Evolutionary conservation across 441 rosid genomes (phyloP).

Genomic region (Melastoma candidum): DNA sequence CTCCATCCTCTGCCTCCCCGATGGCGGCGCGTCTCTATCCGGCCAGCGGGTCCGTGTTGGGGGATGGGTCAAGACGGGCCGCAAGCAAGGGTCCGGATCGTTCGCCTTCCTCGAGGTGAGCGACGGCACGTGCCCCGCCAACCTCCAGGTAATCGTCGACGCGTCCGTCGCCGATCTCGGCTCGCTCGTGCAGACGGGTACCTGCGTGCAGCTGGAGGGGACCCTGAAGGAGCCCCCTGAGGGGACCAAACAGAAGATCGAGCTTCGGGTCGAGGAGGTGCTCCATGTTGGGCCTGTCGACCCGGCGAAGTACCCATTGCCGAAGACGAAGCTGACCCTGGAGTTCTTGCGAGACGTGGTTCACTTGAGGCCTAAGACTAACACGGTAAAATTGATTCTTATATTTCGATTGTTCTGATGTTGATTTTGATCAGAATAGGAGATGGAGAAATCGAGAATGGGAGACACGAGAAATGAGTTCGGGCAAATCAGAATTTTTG

Average conservation of each 20-base stretch:
- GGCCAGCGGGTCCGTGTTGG: conserved; percentile 45
- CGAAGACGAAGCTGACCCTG: conserved; percentile 78
- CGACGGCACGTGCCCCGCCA: conserved; percentile 86
- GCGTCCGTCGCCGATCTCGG: conserved; percentile 49
- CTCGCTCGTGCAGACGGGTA: conserved; percentile 59
- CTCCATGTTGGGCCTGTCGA: conserved; percentile 58
- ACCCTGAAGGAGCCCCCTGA: conserved; percentile 62
- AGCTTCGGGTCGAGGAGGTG: conserved; percentile 67
- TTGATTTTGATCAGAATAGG: no score
- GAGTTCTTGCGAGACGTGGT: conserved; percentile 68
- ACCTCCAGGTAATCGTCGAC: conserved; percentile 78
- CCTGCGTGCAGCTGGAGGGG: conserved; percentile 74
- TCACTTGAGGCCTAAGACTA: conserved; percentile 84
- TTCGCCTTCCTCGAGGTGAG: conserved; percentile 82
- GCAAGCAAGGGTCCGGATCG: conserved; percentile 70
- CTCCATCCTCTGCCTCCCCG: conserved; percentile 37
- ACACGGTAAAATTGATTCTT: conserved; percentile 36
- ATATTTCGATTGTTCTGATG: not conserved
- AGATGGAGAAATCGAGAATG: no score
- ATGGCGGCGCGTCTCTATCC: conserved; percentile 43
- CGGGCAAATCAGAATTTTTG: no score
- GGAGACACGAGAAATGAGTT: no score
- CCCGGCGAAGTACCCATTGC: conserved; percentile 68
- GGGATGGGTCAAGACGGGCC: conserved; percentile 85
- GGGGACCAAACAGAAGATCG: conserved; percentile 72